A percentile compares a stretch with the other conserved stretches of the same genome.
phyloP scores from a whole-genome alignment of 179 eudicot species.

The Pouteria campechiana region DNA sequence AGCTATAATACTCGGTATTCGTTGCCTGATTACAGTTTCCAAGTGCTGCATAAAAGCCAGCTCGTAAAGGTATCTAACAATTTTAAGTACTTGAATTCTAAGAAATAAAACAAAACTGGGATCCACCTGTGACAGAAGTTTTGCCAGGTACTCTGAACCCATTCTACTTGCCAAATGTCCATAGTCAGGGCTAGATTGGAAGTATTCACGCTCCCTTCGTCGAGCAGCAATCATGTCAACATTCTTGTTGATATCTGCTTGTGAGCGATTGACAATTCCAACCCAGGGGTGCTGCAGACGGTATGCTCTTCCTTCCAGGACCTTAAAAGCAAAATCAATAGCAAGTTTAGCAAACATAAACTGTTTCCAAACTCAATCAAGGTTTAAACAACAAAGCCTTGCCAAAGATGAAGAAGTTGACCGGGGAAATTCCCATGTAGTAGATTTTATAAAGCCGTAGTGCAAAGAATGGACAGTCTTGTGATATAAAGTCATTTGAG shows the following conservation, averaged over 20 bases:
- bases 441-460: too few species aligned
- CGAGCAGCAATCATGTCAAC: conserved; percentile 90
- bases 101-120: background rate
- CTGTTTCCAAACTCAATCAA: background rate
- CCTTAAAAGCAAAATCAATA: conserved; percentile 27
- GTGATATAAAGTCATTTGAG: too few species aligned
- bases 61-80: background rate
- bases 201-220: conserved; percentile 80
- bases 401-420: background rate
- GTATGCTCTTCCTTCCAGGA: conserved; percentile 95
- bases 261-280: conserved; percentile 98
- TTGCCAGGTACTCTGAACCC: conserved; percentile 96
- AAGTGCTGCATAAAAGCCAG: conserved; percentile 52
- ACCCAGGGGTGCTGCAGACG: conserved; percentile 98
- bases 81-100: too few species aligned
- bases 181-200: conserved; percentile 92
- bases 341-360: too few species aligned
- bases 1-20: conserved; percentile 88
- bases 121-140: conserved; percentile 71
- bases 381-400: background rate
- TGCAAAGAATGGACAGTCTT: too few species aligned
- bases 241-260: conserved; percentile 97
- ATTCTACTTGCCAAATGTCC: conserved; percentile 89
- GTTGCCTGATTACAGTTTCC: conserved; percentile 86
- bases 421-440: too few species aligned